Evolutionary conservation across 306 rosid genomes (phyloP).

Genomic region (Sindora glabra): DNA sequence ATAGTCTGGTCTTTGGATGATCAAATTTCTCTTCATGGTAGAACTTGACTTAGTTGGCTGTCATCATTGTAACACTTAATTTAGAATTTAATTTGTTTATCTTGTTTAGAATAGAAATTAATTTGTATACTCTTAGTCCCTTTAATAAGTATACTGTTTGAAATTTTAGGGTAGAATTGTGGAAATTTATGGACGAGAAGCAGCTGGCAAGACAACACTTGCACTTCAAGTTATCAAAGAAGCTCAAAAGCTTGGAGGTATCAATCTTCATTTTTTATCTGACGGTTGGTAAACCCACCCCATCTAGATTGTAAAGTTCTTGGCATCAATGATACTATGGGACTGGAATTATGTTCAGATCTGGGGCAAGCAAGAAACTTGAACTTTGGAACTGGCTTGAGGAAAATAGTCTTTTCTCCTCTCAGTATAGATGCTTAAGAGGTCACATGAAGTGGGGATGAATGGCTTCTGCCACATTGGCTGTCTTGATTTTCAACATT

Average conservation of each 20-base stretch:
- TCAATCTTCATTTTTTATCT: no score
- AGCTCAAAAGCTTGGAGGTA: constrained; percentile 92
- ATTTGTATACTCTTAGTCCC: neutral
- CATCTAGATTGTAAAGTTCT: neutral
- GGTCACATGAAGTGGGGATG: neutral
- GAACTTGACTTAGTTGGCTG: neutral
- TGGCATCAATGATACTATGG: neutral
- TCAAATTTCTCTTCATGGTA: neutral
- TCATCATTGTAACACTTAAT: neutral
- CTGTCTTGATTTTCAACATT: neutral
- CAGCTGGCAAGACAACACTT: constrained; percentile 86
- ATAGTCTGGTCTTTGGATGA: constrained; percentile 4
- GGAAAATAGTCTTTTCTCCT: neutral
- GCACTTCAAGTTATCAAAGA: constrained; percentile 86
- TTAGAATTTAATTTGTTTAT: neutral
- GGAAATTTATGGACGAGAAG: constrained; percentile 86
- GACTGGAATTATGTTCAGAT: neutral
- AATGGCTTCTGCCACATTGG: neutral
- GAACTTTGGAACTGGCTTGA: neutral
- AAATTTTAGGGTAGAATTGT: constrained; percentile 67
- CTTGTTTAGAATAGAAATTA: no score
- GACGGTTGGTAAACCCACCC: neutral
- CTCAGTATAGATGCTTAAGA: neutral
- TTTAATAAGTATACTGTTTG: neutral
- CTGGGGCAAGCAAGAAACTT: neutral